A percentile compares a stretch with the other conserved stretches of the same genome.
Evolutionary conservation across 1,284 basidiomycete genomes (phyloP).

Genomic region (Coriolopsis trogii): DNA sequence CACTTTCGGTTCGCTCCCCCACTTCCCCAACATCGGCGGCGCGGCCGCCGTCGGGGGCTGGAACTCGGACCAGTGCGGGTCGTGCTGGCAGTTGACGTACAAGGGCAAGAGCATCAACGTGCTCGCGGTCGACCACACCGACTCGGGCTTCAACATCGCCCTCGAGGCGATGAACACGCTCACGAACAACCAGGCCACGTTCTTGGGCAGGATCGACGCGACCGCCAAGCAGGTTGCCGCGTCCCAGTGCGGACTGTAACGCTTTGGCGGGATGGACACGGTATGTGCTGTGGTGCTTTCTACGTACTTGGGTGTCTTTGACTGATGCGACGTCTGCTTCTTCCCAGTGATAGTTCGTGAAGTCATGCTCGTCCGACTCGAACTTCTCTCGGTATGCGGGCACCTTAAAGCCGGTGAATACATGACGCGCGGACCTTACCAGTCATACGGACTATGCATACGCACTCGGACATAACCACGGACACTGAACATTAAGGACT

Average conservation of each 20-base stretch:
- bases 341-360: too few relatives aligned
- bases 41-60: slow-evolving; percentile 43
- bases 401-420: too few relatives aligned
- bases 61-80: slow-evolving; percentile 46
- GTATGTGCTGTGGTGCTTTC: too few relatives aligned
- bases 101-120: slow-evolving; percentile 41
- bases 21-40: slow-evolving; percentile 55
- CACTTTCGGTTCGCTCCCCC: slow-evolving; percentile 49
- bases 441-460: neutral
- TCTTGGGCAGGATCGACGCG: slow-evolving; percentile 29
- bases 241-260: slow-evolving; percentile 30
- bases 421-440: too few relatives aligned
- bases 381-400: too few relatives aligned
- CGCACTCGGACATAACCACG: neutral
- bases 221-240: slow-evolving; percentile 25
- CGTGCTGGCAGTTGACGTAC: slow-evolving; percentile 49
- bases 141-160: slow-evolving; percentile 43
- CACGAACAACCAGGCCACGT: slow-evolving; percentile 29
- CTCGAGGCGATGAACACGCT: slow-evolving; percentile 34
- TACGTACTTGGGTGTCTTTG: too few relatives aligned
- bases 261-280: neutral
- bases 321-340: too few relatives aligned
- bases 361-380: too few relatives aligned
- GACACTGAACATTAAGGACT: too few relatives aligned
- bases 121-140: slow-evolving; percentile 45